A percentile compares a stretch with the other conserved stretches of the same genome.
Conservation (phyloP, 305 asterid species). For the Lippia alba region DNA sequence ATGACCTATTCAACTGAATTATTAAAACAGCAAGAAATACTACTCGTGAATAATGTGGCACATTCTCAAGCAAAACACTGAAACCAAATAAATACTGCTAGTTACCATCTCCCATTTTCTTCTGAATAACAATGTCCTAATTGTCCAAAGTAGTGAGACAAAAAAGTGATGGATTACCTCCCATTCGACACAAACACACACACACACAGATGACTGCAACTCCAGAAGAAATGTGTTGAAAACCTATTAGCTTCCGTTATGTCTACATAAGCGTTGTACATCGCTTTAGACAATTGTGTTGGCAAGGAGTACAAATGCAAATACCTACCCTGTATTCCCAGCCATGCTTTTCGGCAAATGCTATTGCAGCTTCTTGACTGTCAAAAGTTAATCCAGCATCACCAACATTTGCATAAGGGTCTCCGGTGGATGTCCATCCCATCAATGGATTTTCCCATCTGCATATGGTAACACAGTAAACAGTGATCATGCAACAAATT, state of each 20-base stretch:
- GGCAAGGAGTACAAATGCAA: conserved; percentile 24
- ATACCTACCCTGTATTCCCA: conserved; percentile 84
- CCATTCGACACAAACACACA: background rate
- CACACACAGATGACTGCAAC: conserved; percentile 4
- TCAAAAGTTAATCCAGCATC: conserved; percentile 85
- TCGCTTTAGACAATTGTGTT: conserved; percentile 6
- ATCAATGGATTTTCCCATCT: conserved; percentile 99
- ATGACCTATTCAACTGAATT: conserved; percentile 14
- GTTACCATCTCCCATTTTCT: conserved; percentile 16
- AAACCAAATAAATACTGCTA: conserved; percentile 5
- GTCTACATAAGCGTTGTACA: conserved; percentile 13
- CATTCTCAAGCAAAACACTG: background rate
- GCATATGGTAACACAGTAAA: conserved; percentile 22
- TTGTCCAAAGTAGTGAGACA: conserved; percentile 12
- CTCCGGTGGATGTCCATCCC: conserved; percentile 99
- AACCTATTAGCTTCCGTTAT: background rate
- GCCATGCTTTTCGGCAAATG: conserved; percentile 89
- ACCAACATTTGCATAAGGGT: conserved; percentile 97
- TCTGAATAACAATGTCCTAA: conserved; percentile 7
- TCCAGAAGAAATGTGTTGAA: conserved; percentile 4
- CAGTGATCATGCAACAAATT: conserved; percentile 14
- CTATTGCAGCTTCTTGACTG: conserved; percentile 84
- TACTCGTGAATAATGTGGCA: conserved; percentile 1
- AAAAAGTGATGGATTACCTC: conserved; percentile 20
- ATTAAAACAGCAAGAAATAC: conserved; percentile 4